Conservation (phyloP, 148 eudicot genomes). For the Cornus controversa region DNA sequence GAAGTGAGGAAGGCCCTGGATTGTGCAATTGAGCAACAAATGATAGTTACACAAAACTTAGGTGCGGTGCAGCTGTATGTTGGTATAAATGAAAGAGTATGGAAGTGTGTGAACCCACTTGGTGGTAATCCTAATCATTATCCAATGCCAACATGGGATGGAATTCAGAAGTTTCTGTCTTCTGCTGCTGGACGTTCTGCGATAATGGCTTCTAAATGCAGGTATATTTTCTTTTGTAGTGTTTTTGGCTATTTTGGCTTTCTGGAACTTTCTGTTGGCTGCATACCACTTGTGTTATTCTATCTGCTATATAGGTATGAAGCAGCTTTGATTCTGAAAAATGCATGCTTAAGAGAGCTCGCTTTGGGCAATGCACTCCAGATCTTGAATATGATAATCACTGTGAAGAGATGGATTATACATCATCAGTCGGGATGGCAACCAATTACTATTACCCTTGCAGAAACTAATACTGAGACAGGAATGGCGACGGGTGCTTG, state of each 20-base stretch:
- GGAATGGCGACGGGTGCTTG: constrained; percentile 25
- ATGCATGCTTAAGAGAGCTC: constrained; percentile 39
- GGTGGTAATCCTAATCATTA: constrained; percentile 42
- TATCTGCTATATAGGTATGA: constrained; percentile 41
- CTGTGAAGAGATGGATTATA: constrained; percentile 53
- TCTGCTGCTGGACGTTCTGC: constrained; percentile 46
- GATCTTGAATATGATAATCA: constrained; percentile 44
- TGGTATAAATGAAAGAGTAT: constrained; percentile 39
- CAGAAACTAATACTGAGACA: constrained; percentile 22
- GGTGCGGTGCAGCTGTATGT: constrained; percentile 41
- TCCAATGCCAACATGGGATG: constrained; percentile 48
- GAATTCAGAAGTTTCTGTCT: constrained; percentile 39
- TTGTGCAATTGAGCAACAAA: constrained; percentile 40
- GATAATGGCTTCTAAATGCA: constrained; percentile 41
- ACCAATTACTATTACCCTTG: constrained; percentile 39
- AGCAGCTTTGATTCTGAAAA: constrained; percentile 51
- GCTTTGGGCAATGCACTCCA: constrained; percentile 49
- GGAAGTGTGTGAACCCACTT: constrained; percentile 51
- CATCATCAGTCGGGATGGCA: constrained; percentile 59
- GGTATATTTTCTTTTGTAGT: constrained; percentile 26
- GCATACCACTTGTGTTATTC: background rate
- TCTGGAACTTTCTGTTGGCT: constrained; percentile 6
- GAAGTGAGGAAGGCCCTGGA: constrained; percentile 53
- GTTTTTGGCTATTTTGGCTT: background rate
- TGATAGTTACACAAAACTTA: constrained; percentile 33